These are phyloP conservation scores for Earliella scabrosa DNA, from an alignment of 1,284 basidiomycete species.

Conservation along the genomic window DNA sequence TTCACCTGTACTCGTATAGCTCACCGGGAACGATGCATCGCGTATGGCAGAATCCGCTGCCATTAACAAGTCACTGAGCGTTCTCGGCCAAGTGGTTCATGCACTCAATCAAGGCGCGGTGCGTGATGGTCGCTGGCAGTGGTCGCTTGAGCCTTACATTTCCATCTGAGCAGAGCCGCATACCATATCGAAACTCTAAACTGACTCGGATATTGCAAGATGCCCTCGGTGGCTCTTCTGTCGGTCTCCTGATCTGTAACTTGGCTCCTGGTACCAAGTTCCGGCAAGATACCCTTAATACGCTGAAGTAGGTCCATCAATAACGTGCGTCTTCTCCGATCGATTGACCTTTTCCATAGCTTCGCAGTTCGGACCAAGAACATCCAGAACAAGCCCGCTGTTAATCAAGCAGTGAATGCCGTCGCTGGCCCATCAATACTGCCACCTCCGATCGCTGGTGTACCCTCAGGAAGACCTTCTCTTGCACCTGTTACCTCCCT, in stretches of 20 bases:
- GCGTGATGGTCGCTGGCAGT: conserved; percentile 35
- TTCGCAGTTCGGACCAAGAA: conserved; percentile 83
- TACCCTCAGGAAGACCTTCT: conserved; percentile 36
- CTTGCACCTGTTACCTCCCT: neutral
- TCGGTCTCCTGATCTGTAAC: conserved; percentile 83
- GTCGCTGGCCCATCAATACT: conserved; percentile 55
- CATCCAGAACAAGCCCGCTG: conserved; percentile 75
- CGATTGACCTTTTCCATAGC: no score
- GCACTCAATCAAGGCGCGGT: conserved; percentile 78
- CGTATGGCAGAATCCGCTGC: conserved; percentile 84
- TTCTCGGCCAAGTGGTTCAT: conserved; percentile 83
- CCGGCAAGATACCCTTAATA: conserved; percentile 82
- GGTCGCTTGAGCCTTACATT: neutral
- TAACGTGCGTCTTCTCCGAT: no score
- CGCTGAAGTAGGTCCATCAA: conserved; percentile 63
- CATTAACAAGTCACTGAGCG: conserved; percentile 85
- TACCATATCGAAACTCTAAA: conserved; percentile 86
- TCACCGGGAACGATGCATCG: conserved; percentile 80
- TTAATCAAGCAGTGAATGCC: conserved; percentile 57
- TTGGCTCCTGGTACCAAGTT: conserved; percentile 81
- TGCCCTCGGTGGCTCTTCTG: conserved; percentile 77
- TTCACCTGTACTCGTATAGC: conserved; percentile 35
- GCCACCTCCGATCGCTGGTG: conserved; percentile 63
- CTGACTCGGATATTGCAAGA: conserved; percentile 84
- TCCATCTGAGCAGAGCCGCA: conserved; percentile 60